These are phyloP conservation scores for Epicoccum sorghinum DNA, from an alignment of 2,329 filamentous ascomycete genomes.

Conservation along the genomic window DNA sequence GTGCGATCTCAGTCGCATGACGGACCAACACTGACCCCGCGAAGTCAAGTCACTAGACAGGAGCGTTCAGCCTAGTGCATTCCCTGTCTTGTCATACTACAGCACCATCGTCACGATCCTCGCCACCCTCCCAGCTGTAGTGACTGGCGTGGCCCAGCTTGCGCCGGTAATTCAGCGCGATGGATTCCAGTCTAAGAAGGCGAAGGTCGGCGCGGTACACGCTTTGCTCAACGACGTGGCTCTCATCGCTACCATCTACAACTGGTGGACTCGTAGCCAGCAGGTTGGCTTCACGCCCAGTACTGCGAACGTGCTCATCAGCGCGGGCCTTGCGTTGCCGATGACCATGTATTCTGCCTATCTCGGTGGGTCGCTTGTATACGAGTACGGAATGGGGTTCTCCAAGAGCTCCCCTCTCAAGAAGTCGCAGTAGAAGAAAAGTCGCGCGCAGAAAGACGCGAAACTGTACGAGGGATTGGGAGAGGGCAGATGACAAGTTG, in stretches of 20 bases:
- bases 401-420: slow-evolving; percentile 27
- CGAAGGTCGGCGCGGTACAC: slow-evolving; percentile 51
- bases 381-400: slow-evolving; percentile 55
- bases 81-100: slow-evolving; percentile 53
- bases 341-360: slow-evolving; percentile 50
- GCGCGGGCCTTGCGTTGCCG: slow-evolving; percentile 42
- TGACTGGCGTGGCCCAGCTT: slow-evolving; percentile 46
- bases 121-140: slow-evolving; percentile 39
- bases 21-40: background rate
- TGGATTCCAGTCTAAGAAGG: slow-evolving; percentile 51
- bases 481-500: background rate
- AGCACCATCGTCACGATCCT: slow-evolving; percentile 50
- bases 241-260: slow-evolving; percentile 47
- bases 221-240: slow-evolving; percentile 52
- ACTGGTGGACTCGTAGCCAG: slow-evolving; percentile 52
- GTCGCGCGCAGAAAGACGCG: background rate
- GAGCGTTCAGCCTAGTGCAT: slow-evolving; percentile 34
- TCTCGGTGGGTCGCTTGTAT: slow-evolving; percentile 53
- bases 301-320: slow-evolving; percentile 46
- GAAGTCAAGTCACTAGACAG: slow-evolving; percentile 38
- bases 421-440: slow-evolving; percentile 10
- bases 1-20: background rate
- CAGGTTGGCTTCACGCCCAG: slow-evolving; percentile 44
- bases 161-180: slow-evolving; percentile 51
- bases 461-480: background rate